Conservation (phyloP, 768 basidiomycete genomes). For the Leccinum subtestaceum region DNA sequence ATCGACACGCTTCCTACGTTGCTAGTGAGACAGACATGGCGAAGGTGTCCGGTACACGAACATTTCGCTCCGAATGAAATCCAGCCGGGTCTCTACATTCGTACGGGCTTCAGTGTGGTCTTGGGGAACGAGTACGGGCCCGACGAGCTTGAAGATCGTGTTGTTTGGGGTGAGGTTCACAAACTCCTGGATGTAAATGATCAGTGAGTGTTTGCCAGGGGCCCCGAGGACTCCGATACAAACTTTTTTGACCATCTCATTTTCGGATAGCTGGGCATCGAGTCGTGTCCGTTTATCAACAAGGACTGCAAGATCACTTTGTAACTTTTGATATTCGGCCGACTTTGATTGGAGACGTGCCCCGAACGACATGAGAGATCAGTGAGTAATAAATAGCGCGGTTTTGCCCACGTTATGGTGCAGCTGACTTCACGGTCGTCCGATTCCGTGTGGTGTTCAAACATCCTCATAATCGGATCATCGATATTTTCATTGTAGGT, state of each 20-base stretch:
- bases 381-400: not conserved
- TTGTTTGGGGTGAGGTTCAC: slow-evolving; percentile 68
- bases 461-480: not conserved
- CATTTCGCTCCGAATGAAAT: slow-evolving; percentile 89
- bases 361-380: slow-evolving; percentile 50
- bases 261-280: slow-evolving; percentile 90
- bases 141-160: slow-evolving; percentile 85
- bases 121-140: slow-evolving; percentile 87
- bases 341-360: slow-evolving; percentile 65
- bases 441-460: not conserved
- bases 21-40: slow-evolving; percentile 7
- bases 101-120: slow-evolving; percentile 82
- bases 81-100: slow-evolving; percentile 87
- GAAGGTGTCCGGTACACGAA: slow-evolving; percentile 34
- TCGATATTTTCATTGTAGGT: not conserved
- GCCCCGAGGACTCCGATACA: not conserved
- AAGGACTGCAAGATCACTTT: slow-evolving; percentile 63
- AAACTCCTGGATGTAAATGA: slow-evolving; percentile 65
- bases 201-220: not conserved
- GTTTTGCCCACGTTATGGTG: slow-evolving; percentile 4
- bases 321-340: slow-evolving; percentile 76
- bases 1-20: slow-evolving; percentile 73
- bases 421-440: slow-evolving; percentile 6
- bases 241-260: slow-evolving; percentile 89
- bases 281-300: slow-evolving; percentile 83